A percentile compares a stretch with the other conserved stretches of the same genome.
Conservation (phyloP, 2,329 filamentous ascomycete species). For the Ceratocystis papillata region DNA sequence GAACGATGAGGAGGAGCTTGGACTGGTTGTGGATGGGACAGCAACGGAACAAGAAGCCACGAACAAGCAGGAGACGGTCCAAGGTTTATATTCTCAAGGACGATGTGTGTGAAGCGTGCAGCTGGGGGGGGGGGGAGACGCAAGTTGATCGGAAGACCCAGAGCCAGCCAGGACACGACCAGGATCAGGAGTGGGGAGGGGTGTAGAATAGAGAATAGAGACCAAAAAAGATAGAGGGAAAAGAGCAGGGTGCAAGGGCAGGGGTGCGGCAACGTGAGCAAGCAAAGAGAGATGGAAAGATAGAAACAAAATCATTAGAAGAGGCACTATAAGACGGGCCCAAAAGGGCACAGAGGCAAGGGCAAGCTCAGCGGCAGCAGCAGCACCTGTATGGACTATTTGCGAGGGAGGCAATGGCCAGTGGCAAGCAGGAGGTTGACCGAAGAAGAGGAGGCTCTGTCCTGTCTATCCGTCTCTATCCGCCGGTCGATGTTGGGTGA, state of each 20-base stretch:
- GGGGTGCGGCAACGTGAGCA: neutral
- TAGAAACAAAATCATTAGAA: neutral
- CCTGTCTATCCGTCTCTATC: too few species aligned
- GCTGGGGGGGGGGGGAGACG: too few species aligned
- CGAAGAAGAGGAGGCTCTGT: neutral
- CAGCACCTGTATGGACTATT: neutral
- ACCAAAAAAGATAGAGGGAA: slow-evolving; percentile 3
- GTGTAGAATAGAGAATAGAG: neutral
- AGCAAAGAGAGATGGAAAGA: neutral
- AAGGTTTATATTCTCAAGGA: slow-evolving; percentile 23
- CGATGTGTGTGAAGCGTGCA: neutral
- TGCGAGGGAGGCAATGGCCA: neutral
- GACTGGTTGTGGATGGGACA: slow-evolving; percentile 18
- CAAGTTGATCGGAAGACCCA: slow-evolving; percentile 5
- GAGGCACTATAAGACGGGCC: neutral
- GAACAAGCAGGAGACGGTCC: slow-evolving; percentile 16
- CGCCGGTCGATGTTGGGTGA: too few species aligned
- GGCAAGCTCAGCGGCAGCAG: neutral
- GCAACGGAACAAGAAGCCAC: slow-evolving; percentile 17
- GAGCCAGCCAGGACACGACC: neutral
- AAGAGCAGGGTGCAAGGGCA: neutral
- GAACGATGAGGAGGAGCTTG: slow-evolving; percentile 17
- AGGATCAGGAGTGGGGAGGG: neutral
- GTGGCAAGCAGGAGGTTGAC: neutral
- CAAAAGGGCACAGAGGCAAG: neutral